Percentiles rank a stretch among this genome's conserved stretches.
phyloP scores from a whole-genome alignment of 2,329 filamentous ascomycete genomes.

The Helminthosporium solani region DNA sequence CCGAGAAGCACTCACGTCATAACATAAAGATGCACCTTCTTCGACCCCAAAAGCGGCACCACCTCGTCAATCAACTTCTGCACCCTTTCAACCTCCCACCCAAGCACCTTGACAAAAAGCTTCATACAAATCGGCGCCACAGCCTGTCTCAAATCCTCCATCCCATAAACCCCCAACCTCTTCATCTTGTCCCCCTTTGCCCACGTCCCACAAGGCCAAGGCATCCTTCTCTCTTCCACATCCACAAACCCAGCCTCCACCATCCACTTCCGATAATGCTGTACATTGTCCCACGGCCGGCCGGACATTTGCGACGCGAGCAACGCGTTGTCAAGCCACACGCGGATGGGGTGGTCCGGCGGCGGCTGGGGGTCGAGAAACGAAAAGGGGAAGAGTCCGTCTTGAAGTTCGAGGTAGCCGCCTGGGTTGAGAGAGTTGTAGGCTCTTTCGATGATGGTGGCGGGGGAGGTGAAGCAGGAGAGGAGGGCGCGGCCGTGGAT shows the following conservation, averaged over 20 bases:
- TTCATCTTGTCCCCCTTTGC: conserved; percentile 49
- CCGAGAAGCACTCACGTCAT: conserved; percentile 11
- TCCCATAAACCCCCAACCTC: conserved; percentile 44
- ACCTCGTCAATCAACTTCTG: conserved; percentile 9
- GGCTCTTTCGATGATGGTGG: conserved; percentile 46
- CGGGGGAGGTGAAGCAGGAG: conserved; percentile 55
- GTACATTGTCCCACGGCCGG: conserved; percentile 41
- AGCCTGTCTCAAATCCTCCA: conserved; percentile 25
- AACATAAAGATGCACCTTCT: conserved; percentile 17
- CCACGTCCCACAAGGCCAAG: conserved; percentile 47
- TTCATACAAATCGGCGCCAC: conserved; percentile 18
- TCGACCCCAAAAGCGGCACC: conserved; percentile 11
- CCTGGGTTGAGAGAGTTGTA: conserved; percentile 46
- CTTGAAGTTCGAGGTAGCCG: conserved; percentile 53
- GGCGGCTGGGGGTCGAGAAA: conserved; percentile 20
- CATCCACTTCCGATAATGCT: conserved; percentile 43
- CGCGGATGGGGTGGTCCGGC: conserved; percentile 11
- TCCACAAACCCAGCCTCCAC: conserved; percentile 47
- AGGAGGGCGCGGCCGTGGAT: conserved; percentile 55
- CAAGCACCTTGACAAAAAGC: conserved; percentile 19
- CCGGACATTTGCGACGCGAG: conserved; percentile 40
- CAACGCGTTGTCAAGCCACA: conserved; percentile 20
- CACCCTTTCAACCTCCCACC: conserved; percentile 19
- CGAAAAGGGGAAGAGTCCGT: conserved; percentile 31
- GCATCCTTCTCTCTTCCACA: conserved; percentile 36